These are phyloP conservation scores for Trypanosoma theileri DNA, from an alignment of 208 protist genomes.

Conservation along the genomic window DNA sequence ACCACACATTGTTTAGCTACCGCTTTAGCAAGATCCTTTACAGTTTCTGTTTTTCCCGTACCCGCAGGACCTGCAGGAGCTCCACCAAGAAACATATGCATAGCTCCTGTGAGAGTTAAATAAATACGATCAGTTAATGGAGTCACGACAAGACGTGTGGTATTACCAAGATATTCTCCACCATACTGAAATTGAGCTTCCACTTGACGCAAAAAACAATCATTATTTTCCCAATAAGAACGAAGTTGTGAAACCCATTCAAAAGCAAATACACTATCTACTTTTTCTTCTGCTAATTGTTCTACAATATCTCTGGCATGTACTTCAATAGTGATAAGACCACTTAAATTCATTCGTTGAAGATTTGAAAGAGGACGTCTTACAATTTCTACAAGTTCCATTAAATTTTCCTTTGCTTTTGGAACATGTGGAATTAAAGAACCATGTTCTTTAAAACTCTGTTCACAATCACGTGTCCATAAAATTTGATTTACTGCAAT, in stretches of 20 bases:
- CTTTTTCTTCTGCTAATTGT: conserved; percentile 78
- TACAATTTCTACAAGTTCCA: conserved; percentile 89
- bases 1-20: conserved; percentile 97
- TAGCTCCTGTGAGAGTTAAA: conserved; percentile 94
- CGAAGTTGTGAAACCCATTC: conserved; percentile 97
- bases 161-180: conserved; percentile 97
- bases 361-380: conserved; percentile 84
- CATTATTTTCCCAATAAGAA: conserved; percentile 96
- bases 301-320: conserved; percentile 95
- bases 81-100: conserved; percentile 95
- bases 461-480: conserved; percentile 94
- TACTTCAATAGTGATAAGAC: conserved; percentile 96
- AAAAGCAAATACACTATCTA: conserved; percentile 90
- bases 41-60: conserved; percentile 97
- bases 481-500: conserved; percentile 93
- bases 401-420: conserved; percentile 84
- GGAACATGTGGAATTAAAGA: conserved; percentile 82
- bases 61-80: conserved; percentile 92
- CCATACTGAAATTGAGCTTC: conserved; percentile 94
- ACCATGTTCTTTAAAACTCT: conserved; percentile 74
- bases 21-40: conserved; percentile 97
- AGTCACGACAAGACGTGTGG: conserved; percentile 95
- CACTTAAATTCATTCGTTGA: conserved; percentile 92
- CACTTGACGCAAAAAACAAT: conserved; percentile 90
- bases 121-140: conserved; percentile 97